phyloP scores from a whole-genome alignment of 139 green algal genomes.

The Volvox reticuliferus region DNA sequence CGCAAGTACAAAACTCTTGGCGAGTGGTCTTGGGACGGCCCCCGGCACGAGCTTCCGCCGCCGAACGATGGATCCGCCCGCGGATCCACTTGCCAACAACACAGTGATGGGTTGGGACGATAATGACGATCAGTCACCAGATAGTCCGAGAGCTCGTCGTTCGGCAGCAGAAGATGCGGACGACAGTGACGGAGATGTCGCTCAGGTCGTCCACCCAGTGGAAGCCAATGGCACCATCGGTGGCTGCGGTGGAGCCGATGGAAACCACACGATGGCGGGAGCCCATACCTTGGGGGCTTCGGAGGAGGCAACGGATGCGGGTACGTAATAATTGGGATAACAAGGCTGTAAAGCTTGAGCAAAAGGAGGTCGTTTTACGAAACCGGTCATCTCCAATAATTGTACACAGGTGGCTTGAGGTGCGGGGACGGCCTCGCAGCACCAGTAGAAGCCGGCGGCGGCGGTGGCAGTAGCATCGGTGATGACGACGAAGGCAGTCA shows the following conservation, averaged over 20 bases:
- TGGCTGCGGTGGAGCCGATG: neutral
- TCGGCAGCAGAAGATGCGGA: too few relatives aligned
- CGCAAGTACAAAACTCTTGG: neutral
- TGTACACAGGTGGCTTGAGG: too few relatives aligned
- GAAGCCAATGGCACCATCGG: neutral
- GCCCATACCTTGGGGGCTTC: too few relatives aligned
- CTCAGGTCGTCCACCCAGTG: neutral
- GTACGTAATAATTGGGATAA: too few relatives aligned
- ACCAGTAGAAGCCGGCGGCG: neutral
- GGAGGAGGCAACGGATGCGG: too few relatives aligned
- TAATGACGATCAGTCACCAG: neutral
- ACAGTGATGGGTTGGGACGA: neutral
- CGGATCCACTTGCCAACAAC: neutral
- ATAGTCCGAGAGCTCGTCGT: neutral
- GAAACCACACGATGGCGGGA: neutral
- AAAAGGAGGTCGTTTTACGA: too few relatives aligned
- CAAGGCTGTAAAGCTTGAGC: too few relatives aligned
- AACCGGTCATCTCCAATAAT: too few relatives aligned
- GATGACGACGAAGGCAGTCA: conserved; percentile 5
- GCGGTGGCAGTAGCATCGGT: neutral
- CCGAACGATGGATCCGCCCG: neutral
- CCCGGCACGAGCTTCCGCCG: neutral
- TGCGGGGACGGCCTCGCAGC: too few relatives aligned
- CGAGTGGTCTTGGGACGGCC: neutral
- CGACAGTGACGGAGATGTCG: too few relatives aligned